Conservation (phyloP, 805 yeast species). For the Dipodascopsis uninucleata region DNA sequence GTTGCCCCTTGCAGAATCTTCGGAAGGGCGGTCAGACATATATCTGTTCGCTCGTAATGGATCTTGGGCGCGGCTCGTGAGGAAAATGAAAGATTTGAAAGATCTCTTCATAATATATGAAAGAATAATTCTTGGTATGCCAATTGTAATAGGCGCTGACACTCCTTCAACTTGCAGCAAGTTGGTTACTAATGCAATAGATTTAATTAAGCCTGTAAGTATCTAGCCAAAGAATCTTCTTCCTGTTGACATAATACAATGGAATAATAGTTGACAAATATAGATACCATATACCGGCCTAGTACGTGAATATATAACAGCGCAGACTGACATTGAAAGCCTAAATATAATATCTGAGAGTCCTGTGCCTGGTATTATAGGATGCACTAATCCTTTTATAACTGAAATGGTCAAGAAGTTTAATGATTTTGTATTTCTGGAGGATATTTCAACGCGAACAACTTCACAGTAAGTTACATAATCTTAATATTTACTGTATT, state of each 20-base stretch:
- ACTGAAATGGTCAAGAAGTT: constrained; percentile 13
- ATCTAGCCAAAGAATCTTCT: too few species aligned
- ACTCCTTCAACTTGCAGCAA: constrained; percentile 22
- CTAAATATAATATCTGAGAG: constrained; percentile 7
- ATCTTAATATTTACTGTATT: too few species aligned
- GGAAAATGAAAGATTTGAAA: constrained; percentile 9
- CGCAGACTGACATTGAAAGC: constrained; percentile 20
- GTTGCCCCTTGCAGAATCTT: constrained; percentile 16
- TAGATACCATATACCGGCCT: constrained; percentile 22
- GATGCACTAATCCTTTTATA: constrained; percentile 25
- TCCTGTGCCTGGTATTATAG: constrained; percentile 24
- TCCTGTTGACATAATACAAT: too few species aligned
- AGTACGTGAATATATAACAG: constrained; percentile 22
- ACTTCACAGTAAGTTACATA: too few species aligned
- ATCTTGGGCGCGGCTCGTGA: constrained; percentile 18
- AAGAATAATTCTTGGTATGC: constrained; percentile 13
- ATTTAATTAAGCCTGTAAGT: constrained; percentile 26
- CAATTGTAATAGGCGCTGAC: constrained; percentile 16
- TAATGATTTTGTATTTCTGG: constrained; percentile 9
- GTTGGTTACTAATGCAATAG: constrained; percentile 18
- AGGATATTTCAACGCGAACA: constrained; percentile 6
- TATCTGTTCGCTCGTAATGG: constrained; percentile 15
- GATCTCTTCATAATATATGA: constrained; percentile 16
- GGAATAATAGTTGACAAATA: too few species aligned
- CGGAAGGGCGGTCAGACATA: constrained; percentile 5